phyloP scores from a whole-genome alignment of 2,329 filamentous ascomycete genomes.

The Botrytis galanthina region DNA sequence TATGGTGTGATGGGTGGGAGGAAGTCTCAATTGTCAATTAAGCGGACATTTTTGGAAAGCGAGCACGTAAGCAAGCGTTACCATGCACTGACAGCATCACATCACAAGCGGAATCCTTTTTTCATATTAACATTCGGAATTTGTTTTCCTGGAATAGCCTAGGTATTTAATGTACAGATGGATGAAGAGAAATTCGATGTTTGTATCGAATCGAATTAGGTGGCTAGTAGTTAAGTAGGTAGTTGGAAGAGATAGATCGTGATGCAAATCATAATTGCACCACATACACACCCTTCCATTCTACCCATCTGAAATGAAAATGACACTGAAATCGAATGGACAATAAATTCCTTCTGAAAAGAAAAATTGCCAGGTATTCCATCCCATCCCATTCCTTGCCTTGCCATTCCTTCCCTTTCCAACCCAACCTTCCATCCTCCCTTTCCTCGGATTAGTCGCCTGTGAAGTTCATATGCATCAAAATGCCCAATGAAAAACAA shows the following conservation, averaged over 20 bases:
- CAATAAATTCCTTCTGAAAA: not conserved
- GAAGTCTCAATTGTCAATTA: not conserved
- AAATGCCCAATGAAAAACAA: not conserved
- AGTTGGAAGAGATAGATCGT: conserved; percentile 1
- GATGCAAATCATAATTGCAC: conserved; percentile 9
- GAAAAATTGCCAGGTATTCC: conserved; percentile 14
- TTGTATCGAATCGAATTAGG: not conserved
- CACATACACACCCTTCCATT: not conserved
- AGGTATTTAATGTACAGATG: conserved; percentile 16
- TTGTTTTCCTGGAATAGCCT: conserved; percentile 8
- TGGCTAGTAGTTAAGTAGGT: conserved; percentile 10
- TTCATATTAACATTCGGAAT: not conserved
- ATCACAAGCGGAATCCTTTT: not conserved
- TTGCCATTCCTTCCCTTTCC: not conserved
- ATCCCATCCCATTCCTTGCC: not conserved
- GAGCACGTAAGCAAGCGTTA: not conserved
- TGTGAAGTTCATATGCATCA: conserved; percentile 5
- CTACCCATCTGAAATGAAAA: not conserved
- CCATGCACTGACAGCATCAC: not conserved
- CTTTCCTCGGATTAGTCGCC: conserved; percentile 1
- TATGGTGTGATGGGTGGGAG: not conserved
- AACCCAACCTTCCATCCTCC: not conserved
- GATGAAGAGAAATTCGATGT: not conserved
- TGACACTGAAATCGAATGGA: not conserved
- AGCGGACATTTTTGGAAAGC: not conserved